Evolutionary conservation across 2,329 filamentous ascomycete genomes (phyloP).

Genomic region (Exophiala lecanii-corni): DNA sequence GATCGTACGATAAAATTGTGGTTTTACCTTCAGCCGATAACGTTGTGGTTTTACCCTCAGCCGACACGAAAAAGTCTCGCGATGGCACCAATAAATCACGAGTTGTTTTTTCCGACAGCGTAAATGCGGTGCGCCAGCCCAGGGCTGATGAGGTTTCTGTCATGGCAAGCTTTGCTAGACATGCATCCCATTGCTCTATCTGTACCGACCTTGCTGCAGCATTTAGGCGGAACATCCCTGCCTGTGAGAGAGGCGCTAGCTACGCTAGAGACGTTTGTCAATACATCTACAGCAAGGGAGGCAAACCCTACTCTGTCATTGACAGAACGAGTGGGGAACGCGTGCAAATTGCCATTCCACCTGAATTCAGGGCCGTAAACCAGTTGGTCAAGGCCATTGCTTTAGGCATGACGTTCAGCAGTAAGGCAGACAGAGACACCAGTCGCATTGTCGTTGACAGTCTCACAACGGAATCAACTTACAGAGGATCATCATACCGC

Average conservation of each 20-base stretch:
- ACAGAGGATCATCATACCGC: slow-evolving; percentile 6
- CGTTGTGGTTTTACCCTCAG: no score
- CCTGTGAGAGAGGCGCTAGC: slow-evolving; percentile 33
- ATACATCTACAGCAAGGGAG: slow-evolving; percentile 34
- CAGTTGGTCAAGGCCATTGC: slow-evolving; percentile 42
- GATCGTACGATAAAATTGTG: no score
- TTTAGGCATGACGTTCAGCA: slow-evolving; percentile 32
- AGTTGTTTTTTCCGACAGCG: slow-evolving; percentile 25
- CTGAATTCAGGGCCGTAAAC: slow-evolving; percentile 32
- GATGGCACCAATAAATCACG: slow-evolving; percentile 16
- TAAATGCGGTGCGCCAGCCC: slow-evolving; percentile 24
- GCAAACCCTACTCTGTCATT: slow-evolving; percentile 38
- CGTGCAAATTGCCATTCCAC: slow-evolving; percentile 41
- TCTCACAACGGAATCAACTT: not conserved
- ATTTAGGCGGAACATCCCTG: slow-evolving; percentile 26
- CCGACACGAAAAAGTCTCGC: no score
- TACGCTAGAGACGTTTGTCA: slow-evolving; percentile 33
- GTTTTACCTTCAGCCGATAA: no score
- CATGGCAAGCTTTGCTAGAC: slow-evolving; percentile 32
- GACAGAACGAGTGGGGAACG: slow-evolving; percentile 36
- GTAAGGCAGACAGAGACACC: slow-evolving; percentile 6
- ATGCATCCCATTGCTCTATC: slow-evolving; percentile 31
- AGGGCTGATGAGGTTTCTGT: slow-evolving; percentile 34
- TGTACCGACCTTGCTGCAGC: slow-evolving; percentile 32
- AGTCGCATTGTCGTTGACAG: slow-evolving; percentile 2